Evolutionary conservation across 345 rosid species (phyloP).

Genomic region (Kernera saxatilis): DNA sequence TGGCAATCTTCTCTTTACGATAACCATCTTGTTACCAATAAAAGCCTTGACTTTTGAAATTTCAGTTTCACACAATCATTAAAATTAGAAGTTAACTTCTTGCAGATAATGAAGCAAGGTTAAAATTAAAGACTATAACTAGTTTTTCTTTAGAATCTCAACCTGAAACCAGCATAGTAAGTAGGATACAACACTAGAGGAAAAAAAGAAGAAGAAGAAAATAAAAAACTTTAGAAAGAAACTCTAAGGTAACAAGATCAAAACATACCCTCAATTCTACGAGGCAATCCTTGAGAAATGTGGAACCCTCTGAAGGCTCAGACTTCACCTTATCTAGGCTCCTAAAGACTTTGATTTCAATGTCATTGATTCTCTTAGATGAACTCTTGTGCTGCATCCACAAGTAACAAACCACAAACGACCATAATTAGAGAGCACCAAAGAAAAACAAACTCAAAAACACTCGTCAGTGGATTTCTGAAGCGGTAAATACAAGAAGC

Average conservation of each 20-base stretch:
- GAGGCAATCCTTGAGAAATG: constrained; percentile 65
- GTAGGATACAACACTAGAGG: too few relatives aligned
- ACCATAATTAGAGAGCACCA: background rate
- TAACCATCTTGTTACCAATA: too few relatives aligned
- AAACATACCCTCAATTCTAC: constrained; percentile 70
- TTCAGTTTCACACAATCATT: background rate
- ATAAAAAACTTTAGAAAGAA: too few relatives aligned
- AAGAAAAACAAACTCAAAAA: background rate
- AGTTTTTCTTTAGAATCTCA: too few relatives aligned
- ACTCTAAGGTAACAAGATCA: background rate
- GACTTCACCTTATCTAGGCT: constrained; percentile 52
- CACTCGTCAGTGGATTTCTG: background rate
- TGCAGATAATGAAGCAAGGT: too few relatives aligned
- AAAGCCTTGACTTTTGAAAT: too few relatives aligned
- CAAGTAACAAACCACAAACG: background rate
- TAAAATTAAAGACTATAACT: too few relatives aligned
- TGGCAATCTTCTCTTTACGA: too few relatives aligned
- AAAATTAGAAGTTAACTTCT: too few relatives aligned
- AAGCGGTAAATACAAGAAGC: too few relatives aligned
- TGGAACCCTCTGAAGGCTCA: constrained; percentile 68
- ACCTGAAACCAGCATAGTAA: too few relatives aligned
- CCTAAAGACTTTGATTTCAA: constrained; percentile 57
- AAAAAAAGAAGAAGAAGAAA: background rate
- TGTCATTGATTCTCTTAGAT: constrained; percentile 48
- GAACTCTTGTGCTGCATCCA: constrained; percentile 54